phyloP scores from a whole-genome alignment of 2,329 filamentous ascomycete species.

The Amesomyces nigricolor region DNA sequence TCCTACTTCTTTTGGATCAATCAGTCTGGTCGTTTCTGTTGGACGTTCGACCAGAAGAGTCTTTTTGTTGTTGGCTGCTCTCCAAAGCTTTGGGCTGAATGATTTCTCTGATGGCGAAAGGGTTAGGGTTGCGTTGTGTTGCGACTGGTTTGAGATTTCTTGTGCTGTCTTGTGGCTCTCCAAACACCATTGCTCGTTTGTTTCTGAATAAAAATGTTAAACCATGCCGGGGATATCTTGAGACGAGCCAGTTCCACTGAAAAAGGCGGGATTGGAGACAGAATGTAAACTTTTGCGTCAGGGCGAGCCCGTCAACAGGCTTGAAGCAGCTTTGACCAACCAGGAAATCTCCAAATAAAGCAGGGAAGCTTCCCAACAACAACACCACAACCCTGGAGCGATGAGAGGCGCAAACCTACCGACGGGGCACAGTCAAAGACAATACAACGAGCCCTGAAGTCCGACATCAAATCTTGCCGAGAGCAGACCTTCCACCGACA shows the following conservation, averaged over 20 bases:
- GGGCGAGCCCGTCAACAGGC: not conserved
- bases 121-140: not conserved
- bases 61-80: not conserved
- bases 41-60: not conserved
- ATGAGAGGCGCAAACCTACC: no score
- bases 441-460: not conserved
- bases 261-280: no score
- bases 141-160: no score
- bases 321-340: constrained; percentile 21
- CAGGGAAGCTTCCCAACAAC: constrained; percentile 6
- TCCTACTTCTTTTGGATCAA: not conserved
- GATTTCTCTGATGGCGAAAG: not conserved
- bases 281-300: no score
- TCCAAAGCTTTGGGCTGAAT: no score
- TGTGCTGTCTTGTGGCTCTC: no score
- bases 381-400: not conserved
- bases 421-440: not conserved
- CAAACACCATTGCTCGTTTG: no score
- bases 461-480: no score
- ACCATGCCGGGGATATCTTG: no score
- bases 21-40: not conserved
- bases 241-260: no score
- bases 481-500: no score
- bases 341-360: constrained; percentile 23
- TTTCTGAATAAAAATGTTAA: no score